Percentiles rank a stretch among this genome's conserved stretches.
Conservation (phyloP, 768 basidiomycete genomes). For the Rubroboletus satanas region DNA sequence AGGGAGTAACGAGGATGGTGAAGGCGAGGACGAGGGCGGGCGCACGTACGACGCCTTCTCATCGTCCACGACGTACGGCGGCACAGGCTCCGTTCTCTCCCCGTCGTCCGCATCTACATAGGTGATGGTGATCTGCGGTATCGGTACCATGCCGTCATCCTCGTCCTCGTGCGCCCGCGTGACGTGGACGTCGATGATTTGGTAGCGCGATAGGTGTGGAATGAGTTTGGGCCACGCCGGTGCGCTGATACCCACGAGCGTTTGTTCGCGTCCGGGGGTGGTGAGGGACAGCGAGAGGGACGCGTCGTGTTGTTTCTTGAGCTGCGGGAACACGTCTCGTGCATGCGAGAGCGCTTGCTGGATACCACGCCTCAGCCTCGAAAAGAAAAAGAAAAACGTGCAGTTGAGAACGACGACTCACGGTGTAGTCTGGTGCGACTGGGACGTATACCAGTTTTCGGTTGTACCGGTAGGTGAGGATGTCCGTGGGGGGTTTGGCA, state of each 20-base stretch:
- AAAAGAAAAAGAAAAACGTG: too few species aligned
- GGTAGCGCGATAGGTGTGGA: constrained; percentile 40
- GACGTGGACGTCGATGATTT: constrained; percentile 45
- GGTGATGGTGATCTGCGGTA: constrained; percentile 31
- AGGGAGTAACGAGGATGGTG: neutral
- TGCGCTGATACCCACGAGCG: constrained; percentile 47
- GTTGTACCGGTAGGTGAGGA: constrained; percentile 48
- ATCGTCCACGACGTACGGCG: constrained; percentile 32
- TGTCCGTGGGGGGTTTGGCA: constrained; percentile 24
- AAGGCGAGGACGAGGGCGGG: neutral
- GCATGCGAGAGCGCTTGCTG: constrained; percentile 52
- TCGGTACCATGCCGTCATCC: neutral
- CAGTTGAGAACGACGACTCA: constrained; percentile 20
- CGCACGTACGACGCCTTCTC: constrained; percentile 12
- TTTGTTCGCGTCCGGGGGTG: constrained; percentile 29
- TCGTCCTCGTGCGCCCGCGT: neutral
- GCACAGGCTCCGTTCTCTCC: constrained; percentile 28
- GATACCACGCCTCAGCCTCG: neutral
- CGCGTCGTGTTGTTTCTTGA: constrained; percentile 35
- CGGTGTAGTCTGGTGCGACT: constrained; percentile 41
- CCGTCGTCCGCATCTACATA: constrained; percentile 17
- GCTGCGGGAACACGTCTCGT: constrained; percentile 45
- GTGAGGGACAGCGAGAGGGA: constrained; percentile 45
- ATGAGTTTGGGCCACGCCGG: constrained; percentile 47
- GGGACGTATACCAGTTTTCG: constrained; percentile 50